Base-by-base conservation (phyloP, 2,329 filamentous ascomycete genomes). In the Lasiodiplodia sp. region DNA sequence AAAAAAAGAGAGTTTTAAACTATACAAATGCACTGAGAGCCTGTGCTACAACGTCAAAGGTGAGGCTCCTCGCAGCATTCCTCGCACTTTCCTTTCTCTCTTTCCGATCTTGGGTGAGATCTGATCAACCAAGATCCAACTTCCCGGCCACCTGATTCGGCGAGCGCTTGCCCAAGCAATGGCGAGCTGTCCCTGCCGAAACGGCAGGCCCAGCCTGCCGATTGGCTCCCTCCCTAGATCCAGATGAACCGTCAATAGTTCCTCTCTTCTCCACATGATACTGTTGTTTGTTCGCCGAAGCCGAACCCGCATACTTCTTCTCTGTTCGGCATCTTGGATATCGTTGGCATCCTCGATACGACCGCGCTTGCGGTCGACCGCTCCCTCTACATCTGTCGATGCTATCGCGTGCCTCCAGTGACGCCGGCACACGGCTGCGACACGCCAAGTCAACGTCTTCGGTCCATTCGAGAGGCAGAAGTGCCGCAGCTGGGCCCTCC, bases 371-470 rank as follows among this genome's bases (percentile, higher is more conserved):
- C 53, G 25, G 44, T 38, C 40, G 21, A 21, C 44, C 40, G 28
- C 28, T 34, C 60, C 16, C 4, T 21, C 38, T 12, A 14, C 53
- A 23, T 18, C n/a, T 28, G 44, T 40, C 34, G n/a, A 80, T 80
- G 79, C 75, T 79, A 64, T 75, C 77, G 53, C 74, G 77, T 38
- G 73, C 76, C 25, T 77, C 75, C 49, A 79, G 76, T 71, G 78
- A 80, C 70, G 76, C 77, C 31, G 76, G 75, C 57, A 76, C 73
- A 11, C 78, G 77, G 70, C 73, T 80, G 10, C 77, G 78, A 51
- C 77, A 76, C 55, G 79, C 77, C 51, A 80, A 79, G 69, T 80
- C 79, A 8, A 70, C 74, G 3, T 76, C 77, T 3, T 77, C 74
- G 1, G 74, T 75, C 23, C 76, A 75, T 53, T 75, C 75, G 53